A percentile compares a stretch with the other conserved stretches of the same genome.
phyloP scores from a whole-genome alignment of 306 rosid genomes.

The Pterocarpus santalinus region DNA sequence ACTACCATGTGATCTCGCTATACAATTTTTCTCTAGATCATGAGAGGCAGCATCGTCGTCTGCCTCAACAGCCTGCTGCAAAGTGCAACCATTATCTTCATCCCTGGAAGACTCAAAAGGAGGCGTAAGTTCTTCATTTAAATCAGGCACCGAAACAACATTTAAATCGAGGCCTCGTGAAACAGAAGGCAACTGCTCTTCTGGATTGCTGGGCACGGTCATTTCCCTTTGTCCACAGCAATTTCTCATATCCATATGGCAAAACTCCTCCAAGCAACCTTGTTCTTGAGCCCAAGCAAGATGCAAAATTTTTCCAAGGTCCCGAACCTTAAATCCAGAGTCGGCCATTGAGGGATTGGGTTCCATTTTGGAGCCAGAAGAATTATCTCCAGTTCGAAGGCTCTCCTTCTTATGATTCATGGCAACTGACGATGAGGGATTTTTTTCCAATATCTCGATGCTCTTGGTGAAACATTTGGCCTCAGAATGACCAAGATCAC shows the following conservation, averaged over 20 bases:
- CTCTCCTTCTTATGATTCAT: constrained; percentile 59
- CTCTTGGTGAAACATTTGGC: constrained; percentile 97
- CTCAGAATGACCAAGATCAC: constrained; percentile 98
- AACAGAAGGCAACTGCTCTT: constrained; percentile 66
- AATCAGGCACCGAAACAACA: constrained; percentile 89
- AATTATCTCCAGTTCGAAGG: constrained; percentile 55
- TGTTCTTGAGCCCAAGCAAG: constrained; percentile 88
- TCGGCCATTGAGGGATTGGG: constrained; percentile 57
- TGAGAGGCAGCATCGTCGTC: constrained; percentile 96
- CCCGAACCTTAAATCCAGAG: constrained; percentile 91
- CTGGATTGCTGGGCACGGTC: constrained; percentile 65
- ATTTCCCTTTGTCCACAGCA: constrained; percentile 72
- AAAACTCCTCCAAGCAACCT: constrained; percentile 78
- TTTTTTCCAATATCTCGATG: constrained; percentile 76
- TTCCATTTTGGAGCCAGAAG: constrained; percentile 64
- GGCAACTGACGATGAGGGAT: constrained; percentile 50
- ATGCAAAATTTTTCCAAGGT: constrained; percentile 83
- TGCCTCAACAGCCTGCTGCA: constrained; percentile 91
- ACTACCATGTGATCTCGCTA: constrained; percentile 88
- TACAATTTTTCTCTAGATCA: constrained; percentile 71
- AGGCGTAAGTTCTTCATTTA: constrained; percentile 95
- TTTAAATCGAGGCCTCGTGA: constrained; percentile 90
- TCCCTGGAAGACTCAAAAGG: constrained; percentile 95
- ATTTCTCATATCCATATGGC: constrained; percentile 70
- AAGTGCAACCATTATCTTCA: constrained; percentile 89